Conservation (phyloP, 2,329 filamentous ascomycete genomes). For the Curvularia sp. region DNA sequence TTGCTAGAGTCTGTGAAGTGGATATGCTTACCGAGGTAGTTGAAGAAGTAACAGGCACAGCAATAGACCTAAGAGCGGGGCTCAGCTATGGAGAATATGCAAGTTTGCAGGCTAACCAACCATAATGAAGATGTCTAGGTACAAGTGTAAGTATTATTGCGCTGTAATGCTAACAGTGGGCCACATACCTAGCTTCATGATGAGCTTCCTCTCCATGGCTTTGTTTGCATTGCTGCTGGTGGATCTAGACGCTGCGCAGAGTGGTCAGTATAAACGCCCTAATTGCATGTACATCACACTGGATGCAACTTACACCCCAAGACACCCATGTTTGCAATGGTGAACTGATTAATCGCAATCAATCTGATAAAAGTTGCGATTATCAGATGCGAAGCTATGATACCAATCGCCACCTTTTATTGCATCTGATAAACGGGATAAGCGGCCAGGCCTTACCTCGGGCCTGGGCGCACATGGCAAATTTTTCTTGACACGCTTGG, state of each 20-base stretch:
- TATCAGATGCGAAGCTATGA: not conserved
- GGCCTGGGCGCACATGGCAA: not conserved
- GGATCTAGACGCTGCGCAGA: not conserved
- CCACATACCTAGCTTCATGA: constrained; percentile 13
- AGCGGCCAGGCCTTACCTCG: not conserved
- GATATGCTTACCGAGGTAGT: constrained; percentile 32
- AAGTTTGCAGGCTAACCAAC: not conserved
- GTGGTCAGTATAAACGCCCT: not conserved
- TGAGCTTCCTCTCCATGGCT: constrained; percentile 10
- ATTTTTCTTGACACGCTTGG: not conserved
- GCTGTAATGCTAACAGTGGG: not conserved
- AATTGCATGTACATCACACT: not conserved
- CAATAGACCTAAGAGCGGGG: constrained; percentile 24
- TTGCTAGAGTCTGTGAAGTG: not conserved
- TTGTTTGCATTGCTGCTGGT: constrained; percentile 1
- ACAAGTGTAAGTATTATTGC: constrained; percentile 1
- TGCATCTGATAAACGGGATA: not conserved
- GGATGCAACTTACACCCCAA: not conserved
- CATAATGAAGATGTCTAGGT: constrained; percentile 11
- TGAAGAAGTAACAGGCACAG: constrained; percentile 38
- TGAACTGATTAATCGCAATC: not conserved
- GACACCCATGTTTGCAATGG: not conserved
- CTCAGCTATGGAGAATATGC: not conserved
- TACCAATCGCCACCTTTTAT: not conserved
- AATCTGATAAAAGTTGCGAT: not conserved